A percentile compares a stretch with the other conserved stretches of the same genome.
These are phyloP conservation scores for Oryza rufipogon DNA, from an alignment of 176 grass and related monocot species.

Conservation along the genomic window DNA sequence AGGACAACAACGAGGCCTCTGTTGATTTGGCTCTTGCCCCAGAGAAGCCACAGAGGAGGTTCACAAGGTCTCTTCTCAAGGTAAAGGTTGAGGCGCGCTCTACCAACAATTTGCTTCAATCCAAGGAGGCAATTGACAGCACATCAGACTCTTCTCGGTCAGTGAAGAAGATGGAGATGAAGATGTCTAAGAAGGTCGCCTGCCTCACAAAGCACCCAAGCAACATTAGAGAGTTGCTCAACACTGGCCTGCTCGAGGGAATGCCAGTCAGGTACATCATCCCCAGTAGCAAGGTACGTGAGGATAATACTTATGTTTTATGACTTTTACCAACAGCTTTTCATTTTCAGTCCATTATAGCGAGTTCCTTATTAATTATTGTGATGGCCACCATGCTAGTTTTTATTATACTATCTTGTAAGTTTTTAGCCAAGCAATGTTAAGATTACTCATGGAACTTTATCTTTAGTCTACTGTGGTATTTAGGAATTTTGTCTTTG, in stretches of 20 bases:
- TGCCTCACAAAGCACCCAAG: constrained; percentile 53
- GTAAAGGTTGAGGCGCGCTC: constrained; percentile 26
- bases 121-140: constrained; percentile 38
- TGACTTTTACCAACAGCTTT: not conserved
- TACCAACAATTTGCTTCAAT: constrained; percentile 17
- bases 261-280: constrained; percentile 52
- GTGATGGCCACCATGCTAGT: not conserved
- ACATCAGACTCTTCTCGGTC: constrained; percentile 42
- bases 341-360: not conserved
- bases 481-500: constrained; percentile 3
- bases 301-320: not conserved
- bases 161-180: constrained; percentile 69
- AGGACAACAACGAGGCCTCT: constrained; percentile 22
- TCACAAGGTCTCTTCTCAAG: constrained; percentile 59
- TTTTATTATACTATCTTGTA: not conserved
- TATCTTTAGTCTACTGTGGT: not conserved
- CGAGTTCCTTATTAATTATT: not conserved
- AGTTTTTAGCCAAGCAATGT: not conserved
- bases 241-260: constrained; percentile 58
- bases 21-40: not conserved
- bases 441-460: not conserved
- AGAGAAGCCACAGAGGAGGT: constrained; percentile 44
- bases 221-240: constrained; percentile 55
- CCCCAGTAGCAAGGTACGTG: constrained; percentile 54
- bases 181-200: constrained; percentile 72